A percentile compares a stretch with the other conserved stretches of the same genome.
These are phyloP conservation scores for Vigna radiata DNA, from an alignment of 306 rosid genomes.

Conservation along the genomic window DNA sequence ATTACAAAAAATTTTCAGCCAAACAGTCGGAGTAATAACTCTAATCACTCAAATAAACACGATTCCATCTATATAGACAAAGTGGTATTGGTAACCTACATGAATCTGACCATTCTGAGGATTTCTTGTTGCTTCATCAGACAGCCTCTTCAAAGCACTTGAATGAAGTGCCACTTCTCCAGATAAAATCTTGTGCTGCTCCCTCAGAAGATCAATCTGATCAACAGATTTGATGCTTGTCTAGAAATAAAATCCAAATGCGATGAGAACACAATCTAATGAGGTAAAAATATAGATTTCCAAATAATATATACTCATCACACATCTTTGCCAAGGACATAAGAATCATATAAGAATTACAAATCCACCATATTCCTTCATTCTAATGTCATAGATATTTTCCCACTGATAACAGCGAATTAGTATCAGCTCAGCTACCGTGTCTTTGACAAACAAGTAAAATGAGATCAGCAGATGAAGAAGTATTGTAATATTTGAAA, in stretches of 20 bases:
- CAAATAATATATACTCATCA: constrained; percentile 11
- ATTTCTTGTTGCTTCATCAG: constrained; percentile 75
- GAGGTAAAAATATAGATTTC: constrained; percentile 37
- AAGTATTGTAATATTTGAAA: constrained; percentile 1
- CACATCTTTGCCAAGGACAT: constrained; percentile 14
- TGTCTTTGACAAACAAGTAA: not conserved
- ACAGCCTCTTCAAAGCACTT: constrained; percentile 88
- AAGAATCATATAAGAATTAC: not conserved
- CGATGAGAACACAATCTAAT: constrained; percentile 14
- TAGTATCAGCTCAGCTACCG: not conserved
- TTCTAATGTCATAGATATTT: constrained; percentile 26
- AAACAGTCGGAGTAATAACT: constrained; percentile 36
- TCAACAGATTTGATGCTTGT: constrained; percentile 81
- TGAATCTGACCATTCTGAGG: constrained; percentile 77
- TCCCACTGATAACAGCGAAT: constrained; percentile 24
- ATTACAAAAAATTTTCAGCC: constrained; percentile 46
- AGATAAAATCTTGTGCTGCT: constrained; percentile 85
- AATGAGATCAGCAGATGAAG: constrained; percentile 19
- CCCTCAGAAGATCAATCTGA: constrained; percentile 89
- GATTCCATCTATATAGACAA: constrained; percentile 2
- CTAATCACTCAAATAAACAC: constrained; percentile 11
- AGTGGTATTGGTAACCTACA: constrained; percentile 57
- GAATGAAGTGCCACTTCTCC: constrained; percentile 96
- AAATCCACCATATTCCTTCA: constrained; percentile 19
- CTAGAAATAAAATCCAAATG: constrained; percentile 51